A percentile compares a stretch with the other conserved stretches of the same genome.
Conservation (phyloP, 352 stramenopile genomes). For the Phytophthora brassicae region DNA sequence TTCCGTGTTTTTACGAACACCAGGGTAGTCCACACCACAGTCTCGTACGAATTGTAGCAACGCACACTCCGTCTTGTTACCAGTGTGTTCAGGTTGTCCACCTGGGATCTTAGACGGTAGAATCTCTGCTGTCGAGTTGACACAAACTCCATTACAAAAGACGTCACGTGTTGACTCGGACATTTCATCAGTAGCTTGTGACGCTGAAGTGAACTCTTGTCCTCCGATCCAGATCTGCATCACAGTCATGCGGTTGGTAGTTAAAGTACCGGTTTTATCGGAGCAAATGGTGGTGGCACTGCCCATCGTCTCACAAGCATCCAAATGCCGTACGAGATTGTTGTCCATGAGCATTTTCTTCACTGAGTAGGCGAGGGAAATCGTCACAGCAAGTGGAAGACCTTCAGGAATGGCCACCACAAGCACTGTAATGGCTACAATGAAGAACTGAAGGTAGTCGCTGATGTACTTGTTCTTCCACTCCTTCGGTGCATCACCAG, state of each 20-base stretch:
- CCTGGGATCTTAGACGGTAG: constrained; percentile 48
- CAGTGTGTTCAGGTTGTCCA: constrained; percentile 70
- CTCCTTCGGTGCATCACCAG: constrained; percentile 29
- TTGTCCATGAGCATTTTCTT: constrained; percentile 93
- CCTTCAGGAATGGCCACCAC: constrained; percentile 98
- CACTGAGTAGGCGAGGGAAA: constrained; percentile 95
- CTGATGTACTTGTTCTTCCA: constrained; percentile 61
- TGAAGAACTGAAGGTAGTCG: constrained; percentile 85
- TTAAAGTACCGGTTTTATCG: constrained; percentile 98
- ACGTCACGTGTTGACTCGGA: constrained; percentile 63
- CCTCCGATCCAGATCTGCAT: constrained; percentile 85
- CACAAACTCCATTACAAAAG: constrained; percentile 67
- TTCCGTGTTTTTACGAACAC: constrained; percentile 49
- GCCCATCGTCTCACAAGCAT: constrained; percentile 93
- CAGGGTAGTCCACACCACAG: constrained; percentile 65
- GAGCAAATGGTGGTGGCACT: constrained; percentile 96
- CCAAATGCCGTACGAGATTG: constrained; percentile 88
- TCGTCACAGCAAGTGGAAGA: constrained; percentile 96
- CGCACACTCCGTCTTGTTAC: constrained; percentile 84
- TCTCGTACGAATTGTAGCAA: constrained; percentile 74
- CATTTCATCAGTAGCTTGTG: constrained; percentile 53
- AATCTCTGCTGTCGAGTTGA: constrained; percentile 82
- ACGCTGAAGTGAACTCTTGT: constrained; percentile 53
- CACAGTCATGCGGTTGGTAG: constrained; percentile 97
- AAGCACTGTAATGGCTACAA: constrained; percentile 88